These are phyloP conservation scores for Monilinia fructigena DNA, from an alignment of 2,329 filamentous ascomycete genomes.

Conservation along the genomic window DNA sequence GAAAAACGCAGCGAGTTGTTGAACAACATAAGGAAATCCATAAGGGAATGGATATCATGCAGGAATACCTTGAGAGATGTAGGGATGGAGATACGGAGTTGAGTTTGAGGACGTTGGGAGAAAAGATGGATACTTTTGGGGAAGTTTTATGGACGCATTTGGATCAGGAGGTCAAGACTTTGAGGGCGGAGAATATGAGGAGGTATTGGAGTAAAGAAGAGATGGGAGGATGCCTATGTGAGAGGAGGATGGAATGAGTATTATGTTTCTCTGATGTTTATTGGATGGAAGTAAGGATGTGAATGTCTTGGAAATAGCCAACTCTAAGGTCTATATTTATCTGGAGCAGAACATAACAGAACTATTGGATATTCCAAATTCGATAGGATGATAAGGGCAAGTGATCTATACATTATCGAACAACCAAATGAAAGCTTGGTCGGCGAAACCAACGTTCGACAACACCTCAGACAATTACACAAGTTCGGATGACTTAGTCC, in stretches of 20 bases:
- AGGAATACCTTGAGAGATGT: conserved; percentile 64
- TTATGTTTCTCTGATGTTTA: neutral
- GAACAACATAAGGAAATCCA: conserved; percentile 79
- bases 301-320: neutral
- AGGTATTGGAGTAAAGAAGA: conserved; percentile 77
- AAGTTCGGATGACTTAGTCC: neutral
- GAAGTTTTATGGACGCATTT: conserved; percentile 78
- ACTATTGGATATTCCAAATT: neutral
- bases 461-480: neutral
- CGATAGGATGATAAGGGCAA: neutral
- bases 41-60: conserved; percentile 65
- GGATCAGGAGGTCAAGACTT: conserved; percentile 75
- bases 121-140: conserved; percentile 75
- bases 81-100: conserved; percentile 60
- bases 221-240: conserved; percentile 69
- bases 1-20: conserved; percentile 59
- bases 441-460: neutral
- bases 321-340: too few relatives aligned
- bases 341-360: neutral
- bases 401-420: too few relatives aligned
- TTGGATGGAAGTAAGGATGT: neutral
- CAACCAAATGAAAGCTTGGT: neutral
- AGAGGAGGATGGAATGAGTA: neutral
- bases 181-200: conserved; percentile 86
- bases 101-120: conserved; percentile 59